phyloP scores from a whole-genome alignment of 352 stramenopile genomes.

The Phytophthora syringae region DNA sequence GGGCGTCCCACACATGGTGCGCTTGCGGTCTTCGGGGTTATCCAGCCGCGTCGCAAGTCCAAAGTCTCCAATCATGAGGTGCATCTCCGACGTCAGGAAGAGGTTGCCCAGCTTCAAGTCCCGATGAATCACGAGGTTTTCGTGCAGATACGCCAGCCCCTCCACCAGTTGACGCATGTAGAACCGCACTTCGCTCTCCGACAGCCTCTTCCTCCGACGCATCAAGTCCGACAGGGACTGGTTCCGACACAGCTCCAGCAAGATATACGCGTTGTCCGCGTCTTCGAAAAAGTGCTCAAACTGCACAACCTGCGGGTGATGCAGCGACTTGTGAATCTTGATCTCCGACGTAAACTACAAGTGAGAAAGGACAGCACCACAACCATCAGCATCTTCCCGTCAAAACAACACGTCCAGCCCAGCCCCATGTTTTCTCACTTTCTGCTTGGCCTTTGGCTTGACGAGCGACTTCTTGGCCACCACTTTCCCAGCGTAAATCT shows the following conservation, averaged over 20 bases:
- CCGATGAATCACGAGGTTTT: conserved; percentile 95
- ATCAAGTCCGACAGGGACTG: conserved; percentile 97
- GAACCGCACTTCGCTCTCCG: conserved; percentile 94
- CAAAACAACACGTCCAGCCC: not conserved
- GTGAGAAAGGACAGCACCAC: conserved; percentile 54
- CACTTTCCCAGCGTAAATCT: conserved; percentile 97
- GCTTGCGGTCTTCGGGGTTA: conserved; percentile 92
- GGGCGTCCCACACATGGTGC: conserved; percentile 96
- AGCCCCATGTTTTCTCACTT: conserved; percentile 65
- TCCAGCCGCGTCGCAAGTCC: conserved; percentile 90
- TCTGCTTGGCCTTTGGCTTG: conserved; percentile 96
- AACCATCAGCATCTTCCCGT: conserved; percentile 8
- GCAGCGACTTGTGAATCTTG: conserved; percentile 97
- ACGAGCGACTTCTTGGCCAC: conserved; percentile 97
- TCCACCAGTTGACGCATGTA: conserved; percentile 94
- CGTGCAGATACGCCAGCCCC: conserved; percentile 95
- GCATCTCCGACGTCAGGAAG: conserved; percentile 95
- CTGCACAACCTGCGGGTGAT: conserved; percentile 95
- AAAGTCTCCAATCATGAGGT: conserved; percentile 98
- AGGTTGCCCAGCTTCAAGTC: conserved; percentile 99
- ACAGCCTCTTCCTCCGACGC: conserved; percentile 94
- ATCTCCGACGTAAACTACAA: conserved; percentile 95
- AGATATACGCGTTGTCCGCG: conserved; percentile 96
- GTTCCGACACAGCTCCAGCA: conserved; percentile 98
- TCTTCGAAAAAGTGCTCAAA: conserved; percentile 99